Base-by-base conservation (phyloP, 2,329 filamentous ascomycete genomes). In the Nemania sp. region DNA sequence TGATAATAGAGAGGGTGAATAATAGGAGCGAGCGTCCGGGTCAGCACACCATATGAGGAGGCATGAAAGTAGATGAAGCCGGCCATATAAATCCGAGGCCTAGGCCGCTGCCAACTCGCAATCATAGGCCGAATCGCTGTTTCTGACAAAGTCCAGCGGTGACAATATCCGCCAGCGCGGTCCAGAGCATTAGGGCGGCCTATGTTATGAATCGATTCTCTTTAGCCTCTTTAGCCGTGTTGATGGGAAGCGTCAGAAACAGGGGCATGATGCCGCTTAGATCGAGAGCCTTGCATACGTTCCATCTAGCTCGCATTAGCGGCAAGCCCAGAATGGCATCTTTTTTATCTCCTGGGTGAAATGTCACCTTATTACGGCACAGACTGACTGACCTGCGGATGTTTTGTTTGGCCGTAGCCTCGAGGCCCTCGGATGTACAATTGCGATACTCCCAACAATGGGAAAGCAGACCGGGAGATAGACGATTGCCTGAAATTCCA, bases 151-250 rank as follows among this genome's bases (percentile, higher is more conserved):
- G 15, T 37, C 55, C 35, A 54, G 54, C 54, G 58, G 63, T 34
- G 45, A 52, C 54, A 65, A 64, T 64, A 55, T 47, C 25, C 65
- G 46, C 43, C 42, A 57, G 58, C 59, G 57, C 39, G 63, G 59
- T 60, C 64, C 53, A 62, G 63, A 65, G 57, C 63, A 54, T 60
- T 51, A 51, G 60, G 54, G 61, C 58, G 64, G 59, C 62, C 45
- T 60, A 42, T 66, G 63, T 62, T 52, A 62, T 57, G 57, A 56
- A 55, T 61, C 52, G 32, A 54, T 42, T 56, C 45, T 59, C 43
- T 72, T 72, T 72, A 72, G 52, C 69, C 69, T 72, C 69, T 72
- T 72, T 72, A 72, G 69, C 69, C 69, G 69, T 63, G 52, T 63
- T 59, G 60, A 55, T 39, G 59, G 59, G 65, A 49, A 51, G 34